Base-by-base conservation (phyloP, 2,329 filamentous ascomycete genomes). In the Sarocladiaceae sp. region DNA sequence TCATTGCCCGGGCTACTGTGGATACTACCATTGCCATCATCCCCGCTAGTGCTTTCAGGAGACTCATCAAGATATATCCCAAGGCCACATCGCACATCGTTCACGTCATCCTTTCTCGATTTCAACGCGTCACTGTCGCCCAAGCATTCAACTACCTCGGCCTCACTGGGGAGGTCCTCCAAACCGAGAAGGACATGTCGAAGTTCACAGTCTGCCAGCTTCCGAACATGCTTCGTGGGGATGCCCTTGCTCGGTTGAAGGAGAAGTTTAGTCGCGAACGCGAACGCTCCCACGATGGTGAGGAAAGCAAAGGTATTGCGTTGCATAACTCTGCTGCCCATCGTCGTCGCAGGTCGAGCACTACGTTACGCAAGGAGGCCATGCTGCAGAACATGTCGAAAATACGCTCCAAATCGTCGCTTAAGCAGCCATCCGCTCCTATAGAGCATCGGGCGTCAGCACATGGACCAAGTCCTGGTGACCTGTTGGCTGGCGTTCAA, bases 11-110 rank as follows among this genome's bases (percentile, higher is more conserved):
- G 51, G 93, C 93, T 5, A 94, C 89, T 13, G 85, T 94, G 19
- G 94, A 98, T 59, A 98, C 93, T 0, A 98, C 94, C 0, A 96
- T 98, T 63, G 93, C 93, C 5, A 94, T 98, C 51, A 98, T 98
- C 46, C 94, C 94, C 1, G 93, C 93, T 1, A 95, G 89, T 59
- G 94, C 93, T 3, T 98, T 98, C 56, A 82, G 89, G 44, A 82
- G 94, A 7, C 71, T 98, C 43, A 98, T 95, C 42, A 82, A 88
- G 57, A 83, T 96, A 19, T 98, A 97, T 55, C 93, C 93, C 9
- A 95, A 94, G 67, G 90, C 94, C 9, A 96, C 93, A 2, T 85
- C 93, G 2, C 94, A 98, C 58, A 97, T 98, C 51, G 89, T 98
- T 5, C 93, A 98, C 59, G 91, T 98, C 35, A 98, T 98, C 49